Evolutionary conservation across 2,329 filamentous ascomycete species (phyloP), one percentile per base, ranked within the genome.

Genomic region (Sclerotinia trifoliorum): DNA sequence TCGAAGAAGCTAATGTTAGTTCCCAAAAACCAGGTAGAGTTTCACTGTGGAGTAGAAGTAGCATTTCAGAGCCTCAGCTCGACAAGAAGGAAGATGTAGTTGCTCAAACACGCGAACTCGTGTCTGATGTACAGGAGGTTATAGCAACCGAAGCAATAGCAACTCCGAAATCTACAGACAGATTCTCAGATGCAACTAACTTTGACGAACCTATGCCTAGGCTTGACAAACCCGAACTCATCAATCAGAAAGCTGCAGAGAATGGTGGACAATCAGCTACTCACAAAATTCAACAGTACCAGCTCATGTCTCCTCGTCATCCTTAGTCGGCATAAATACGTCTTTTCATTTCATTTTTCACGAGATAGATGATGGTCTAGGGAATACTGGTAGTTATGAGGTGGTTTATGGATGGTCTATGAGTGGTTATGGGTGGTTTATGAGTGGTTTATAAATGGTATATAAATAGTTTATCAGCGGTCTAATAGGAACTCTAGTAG

Each of bases 301-400:
- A 62, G 46, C 44, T 62, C 8, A 26, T 62, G 29, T 26, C 60
- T 32, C 60, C 60, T 62, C 60, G 46, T 8, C 60, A 62, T 21
- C 29, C 46, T 19, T 51, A 13, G 15, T n/a, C 11, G 42, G n/a
- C 21, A 1, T 48, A 6, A 51, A 13, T 6, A 26, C 15, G 4
- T 26, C 17, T 51, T 49, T 32, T 6, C 15, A 13, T 39, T 26
- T 8, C 4, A 21, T 35, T 11, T 49, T 35, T 11, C 21, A 19
- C 21, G 21, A 13, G 2, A 51, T 24, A 10, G n/a, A 10, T 26
- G n/a, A 39, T 26, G 15, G 15, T 26, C 21, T 39, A 51, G 15
- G 48, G 8, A 17, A 26, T 1, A 21, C 8, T 24, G 4, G 7
- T 39, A 49, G 46, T 13, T 1, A 24, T 26, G 39, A 5, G 15